Conservation (phyloP, 2,329 filamentous ascomycete genomes). For the Penicillium fuscoglaucum region DNA sequence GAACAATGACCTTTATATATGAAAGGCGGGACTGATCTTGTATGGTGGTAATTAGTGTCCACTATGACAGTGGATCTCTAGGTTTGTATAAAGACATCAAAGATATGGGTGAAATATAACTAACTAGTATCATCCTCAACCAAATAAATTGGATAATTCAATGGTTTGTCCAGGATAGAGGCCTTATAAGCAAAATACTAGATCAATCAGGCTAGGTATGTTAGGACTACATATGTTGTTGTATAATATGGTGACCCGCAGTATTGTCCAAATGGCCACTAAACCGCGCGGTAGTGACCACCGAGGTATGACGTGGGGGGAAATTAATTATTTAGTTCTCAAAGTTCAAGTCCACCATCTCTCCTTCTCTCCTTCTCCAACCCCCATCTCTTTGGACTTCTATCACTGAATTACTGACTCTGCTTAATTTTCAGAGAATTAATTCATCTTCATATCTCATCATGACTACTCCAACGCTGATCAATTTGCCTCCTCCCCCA, state of each 20-base stretch:
- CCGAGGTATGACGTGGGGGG: constrained; percentile 1
- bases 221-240: no score
- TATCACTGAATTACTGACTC: neutral
- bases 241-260: neutral
- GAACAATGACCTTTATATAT: neutral
- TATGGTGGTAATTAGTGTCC: neutral
- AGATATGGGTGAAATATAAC: no score
- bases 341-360: neutral
- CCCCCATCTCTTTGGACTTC: neutral
- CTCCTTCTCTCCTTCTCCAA: neutral
- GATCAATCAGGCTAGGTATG: neutral
- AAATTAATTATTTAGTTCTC: constrained; percentile 3
- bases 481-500: constrained; percentile 79
- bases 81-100: neutral
- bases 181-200: neutral
- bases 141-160: neutral
- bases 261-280: neutral
- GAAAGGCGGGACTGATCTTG: neutral
- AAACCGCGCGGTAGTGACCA: fast-evolving
- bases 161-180: neutral
- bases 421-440: neutral
- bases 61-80: neutral
- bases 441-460: neutral
- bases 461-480: constrained; percentile 64
- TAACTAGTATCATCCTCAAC: neutral